Conservation (phyloP, 2,329 filamentous ascomycete species). For the Ascomycota sp. region DNA sequence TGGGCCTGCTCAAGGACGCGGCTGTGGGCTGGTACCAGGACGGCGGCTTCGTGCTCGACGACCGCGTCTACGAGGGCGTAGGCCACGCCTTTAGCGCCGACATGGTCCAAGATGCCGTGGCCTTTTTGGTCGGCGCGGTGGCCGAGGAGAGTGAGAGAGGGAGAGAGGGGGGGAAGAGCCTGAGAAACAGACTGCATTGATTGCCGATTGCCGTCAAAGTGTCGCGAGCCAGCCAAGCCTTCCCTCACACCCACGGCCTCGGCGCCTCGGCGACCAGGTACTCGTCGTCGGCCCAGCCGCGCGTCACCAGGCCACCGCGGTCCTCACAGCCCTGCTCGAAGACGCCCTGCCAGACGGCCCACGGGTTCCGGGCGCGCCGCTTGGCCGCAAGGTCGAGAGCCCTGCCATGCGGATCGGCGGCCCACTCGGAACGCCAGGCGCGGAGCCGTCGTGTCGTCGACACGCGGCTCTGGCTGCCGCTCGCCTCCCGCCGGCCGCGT, state of each 20-base stretch:
- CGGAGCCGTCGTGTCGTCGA: slow-evolving; percentile 5
- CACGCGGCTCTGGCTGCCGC: no score
- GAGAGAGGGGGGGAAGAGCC: no score
- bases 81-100: slow-evolving; percentile 47
- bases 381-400: slow-evolving; percentile 24
- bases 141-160: slow-evolving; percentile 12
- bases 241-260: slow-evolving; percentile 17
- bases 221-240: not conserved
- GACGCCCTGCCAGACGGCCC: slow-evolving; percentile 21
- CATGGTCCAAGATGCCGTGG: slow-evolving; percentile 47
- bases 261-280: slow-evolving; percentile 16
- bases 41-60: slow-evolving; percentile 35
- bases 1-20: slow-evolving; percentile 38
- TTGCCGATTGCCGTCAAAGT: not conserved
- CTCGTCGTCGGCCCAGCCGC: slow-evolving; percentile 14
- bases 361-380: slow-evolving; percentile 27
- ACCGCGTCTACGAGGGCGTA: slow-evolving; percentile 46
- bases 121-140: slow-evolving; percentile 36
- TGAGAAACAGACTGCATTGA: slow-evolving; percentile 2
- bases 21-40: slow-evolving; percentile 31
- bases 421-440: slow-evolving; percentile 26
- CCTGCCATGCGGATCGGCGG: slow-evolving; percentile 28
- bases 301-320: slow-evolving; percentile 18
- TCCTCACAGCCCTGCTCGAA: slow-evolving; percentile 17
- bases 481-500: not conserved